A percentile compares a stretch with the other conserved stretches of the same genome.
phyloP scores from a whole-genome alignment of 371 early-diverging fungal species.

The Mucor plumbeus region DNA sequence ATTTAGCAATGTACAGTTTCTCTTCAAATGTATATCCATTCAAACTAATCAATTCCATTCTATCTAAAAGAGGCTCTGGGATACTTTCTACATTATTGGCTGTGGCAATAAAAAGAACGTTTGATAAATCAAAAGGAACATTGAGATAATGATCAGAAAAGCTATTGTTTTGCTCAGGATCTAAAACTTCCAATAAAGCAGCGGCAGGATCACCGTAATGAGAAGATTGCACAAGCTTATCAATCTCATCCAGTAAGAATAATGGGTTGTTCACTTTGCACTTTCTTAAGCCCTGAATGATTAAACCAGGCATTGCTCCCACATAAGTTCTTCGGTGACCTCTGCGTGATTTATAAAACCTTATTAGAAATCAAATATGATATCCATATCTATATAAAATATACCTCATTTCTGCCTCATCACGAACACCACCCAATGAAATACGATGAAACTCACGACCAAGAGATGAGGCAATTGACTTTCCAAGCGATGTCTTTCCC shows the following conservation, averaged over 20 bases:
- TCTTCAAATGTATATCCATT: conserved; percentile 89
- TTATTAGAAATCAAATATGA: background rate
- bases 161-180: conserved; percentile 86
- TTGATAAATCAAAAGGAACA: conserved; percentile 85
- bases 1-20: conserved; percentile 64
- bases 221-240: conserved; percentile 74
- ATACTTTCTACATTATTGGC: conserved; percentile 83
- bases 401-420: conserved; percentile 84
- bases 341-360: conserved; percentile 29
- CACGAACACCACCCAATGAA: conserved; percentile 86
- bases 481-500: conserved; percentile 87
- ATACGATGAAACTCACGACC: conserved; percentile 84
- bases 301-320: conserved; percentile 86
- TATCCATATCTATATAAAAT: too few species aligned
- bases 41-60: conserved; percentile 86
- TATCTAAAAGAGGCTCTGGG: conserved; percentile 81
- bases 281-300: conserved; percentile 78
- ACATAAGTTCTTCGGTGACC: conserved; percentile 93
- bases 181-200: conserved; percentile 87
- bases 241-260: conserved; percentile 69
- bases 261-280: conserved; percentile 84
- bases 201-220: conserved; percentile 81
- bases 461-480: conserved; percentile 82
- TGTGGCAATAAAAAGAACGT: conserved; percentile 86
- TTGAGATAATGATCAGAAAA: conserved; percentile 88